Base-by-base conservation (phyloP, 768 basidiomycete species). In the Pleurotus cornucopiae region DNA sequence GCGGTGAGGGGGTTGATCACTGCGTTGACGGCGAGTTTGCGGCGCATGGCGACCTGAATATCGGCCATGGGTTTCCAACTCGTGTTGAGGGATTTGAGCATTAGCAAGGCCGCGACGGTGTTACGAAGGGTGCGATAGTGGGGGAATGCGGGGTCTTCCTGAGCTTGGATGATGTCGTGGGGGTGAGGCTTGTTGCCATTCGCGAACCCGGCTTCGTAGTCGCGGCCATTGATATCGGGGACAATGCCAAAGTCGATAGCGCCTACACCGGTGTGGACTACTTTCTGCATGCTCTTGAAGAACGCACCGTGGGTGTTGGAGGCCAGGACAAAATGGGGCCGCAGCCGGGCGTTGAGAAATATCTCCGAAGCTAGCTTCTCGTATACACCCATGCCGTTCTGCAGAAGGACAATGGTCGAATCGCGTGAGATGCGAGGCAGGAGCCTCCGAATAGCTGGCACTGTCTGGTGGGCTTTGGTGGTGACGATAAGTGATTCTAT, bases 381-480 rank as follows among this genome's bases (percentile, higher is more conserved):
- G 68, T 93, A 91, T 26, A 55, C 34, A 13, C 94, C 95, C 85
- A 96, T 91, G 23, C 96, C 96, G 66, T 96, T 96, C 65, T 96
- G 91, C 52, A 97, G 71, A n/a, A 98, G 80, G 2, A 97, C 91
- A 60, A 98, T 84, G 37, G 94, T 96, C 40, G 88, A 88, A 47
- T 79, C 67, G 0, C 78, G 66, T 4, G 78, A 74, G 18, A 98
- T 70, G 12, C 93, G 82, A 4, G 81, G 82, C 14, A 79, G 69
- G 56, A 98, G 79, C 0, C 68, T 64, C 14, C 69, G 68, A 34
- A 98, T 61, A 3, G 88, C 83, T 2, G 69, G 65, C 2, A 86
- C 52, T 5, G 88, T 88, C 11, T 79, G 74, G 13, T 84, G 78
- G 1, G 91, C 88, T 68, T 95, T 96, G 52, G 89, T 82, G 44